These are phyloP conservation scores for Calonectria henricotiae DNA, from an alignment of 2,329 filamentous ascomycete species.

Conservation along the genomic window DNA sequence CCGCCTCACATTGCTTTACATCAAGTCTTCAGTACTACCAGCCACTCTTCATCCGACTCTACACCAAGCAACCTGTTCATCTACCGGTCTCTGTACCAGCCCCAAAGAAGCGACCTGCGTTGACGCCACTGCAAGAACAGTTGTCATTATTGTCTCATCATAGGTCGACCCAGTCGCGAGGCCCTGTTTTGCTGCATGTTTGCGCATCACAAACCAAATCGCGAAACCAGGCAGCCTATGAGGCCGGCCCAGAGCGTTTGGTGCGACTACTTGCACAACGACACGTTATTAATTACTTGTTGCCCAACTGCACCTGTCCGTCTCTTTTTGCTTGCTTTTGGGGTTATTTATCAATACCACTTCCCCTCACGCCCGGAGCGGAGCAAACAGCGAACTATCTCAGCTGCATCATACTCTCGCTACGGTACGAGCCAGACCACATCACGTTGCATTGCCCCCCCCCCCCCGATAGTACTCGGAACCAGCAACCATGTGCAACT, in stretches of 20 bases:
- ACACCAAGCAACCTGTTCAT: neutral
- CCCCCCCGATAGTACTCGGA: neutral
- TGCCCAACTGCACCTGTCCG: neutral
- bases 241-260: neutral
- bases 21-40: neutral
- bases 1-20: neutral
- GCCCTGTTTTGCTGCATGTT: slow-evolving; percentile 17
- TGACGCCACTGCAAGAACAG: slow-evolving; percentile 14
- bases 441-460: neutral
- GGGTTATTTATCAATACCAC: neutral
- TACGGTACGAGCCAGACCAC: neutral
- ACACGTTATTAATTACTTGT: slow-evolving; percentile 5
- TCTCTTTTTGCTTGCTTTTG: neutral
- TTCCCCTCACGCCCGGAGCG: neutral
- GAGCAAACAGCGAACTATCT: neutral
- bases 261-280: neutral
- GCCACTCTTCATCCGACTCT: neutral
- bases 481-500: slow-evolving; percentile 8
- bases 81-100: neutral
- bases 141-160: slow-evolving; percentile 3
- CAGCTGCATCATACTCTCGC: neutral
- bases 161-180: neutral
- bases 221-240: slow-evolving; percentile 1
- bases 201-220: neutral
- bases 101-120: slow-evolving; percentile 18